phyloP scores from a whole-genome alignment of 2,329 filamentous ascomycete genomes.

The Huntiella omanensis region DNA sequence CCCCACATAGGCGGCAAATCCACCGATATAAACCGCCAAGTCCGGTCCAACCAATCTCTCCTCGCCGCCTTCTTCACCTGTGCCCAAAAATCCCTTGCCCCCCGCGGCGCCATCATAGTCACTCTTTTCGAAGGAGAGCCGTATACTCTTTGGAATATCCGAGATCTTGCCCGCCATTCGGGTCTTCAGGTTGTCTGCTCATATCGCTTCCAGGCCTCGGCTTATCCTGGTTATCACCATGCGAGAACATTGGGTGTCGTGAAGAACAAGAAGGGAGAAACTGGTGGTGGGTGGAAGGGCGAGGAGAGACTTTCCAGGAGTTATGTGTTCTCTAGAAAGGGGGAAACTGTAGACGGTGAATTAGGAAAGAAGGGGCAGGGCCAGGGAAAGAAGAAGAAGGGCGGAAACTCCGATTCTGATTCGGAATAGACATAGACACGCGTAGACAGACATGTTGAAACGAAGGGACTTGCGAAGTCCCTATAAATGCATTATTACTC shows the following conservation, averaged over 20 bases:
- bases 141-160: slow-evolving; percentile 89
- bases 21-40: slow-evolving; percentile 87
- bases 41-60: slow-evolving; percentile 73
- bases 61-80: slow-evolving; percentile 49
- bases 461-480: too few relatives aligned
- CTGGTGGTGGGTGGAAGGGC: slow-evolving; percentile 25
- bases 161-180: slow-evolving; percentile 63
- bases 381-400: slow-evolving; percentile 16
- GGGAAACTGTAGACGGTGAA: slow-evolving; percentile 21
- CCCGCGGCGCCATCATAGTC: slow-evolving; percentile 49
- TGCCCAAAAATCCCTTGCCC: slow-evolving; percentile 25
- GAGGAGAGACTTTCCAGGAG: slow-evolving; percentile 31
- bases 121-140: slow-evolving; percentile 87
- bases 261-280: slow-evolving; percentile 24
- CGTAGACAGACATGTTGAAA: too few relatives aligned
- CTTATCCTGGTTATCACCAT: slow-evolving; percentile 58
- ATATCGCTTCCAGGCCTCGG: slow-evolving; percentile 45
- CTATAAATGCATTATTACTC: too few relatives aligned
- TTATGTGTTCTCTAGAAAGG: slow-evolving; percentile 43
- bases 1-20: slow-evolving; percentile 85
- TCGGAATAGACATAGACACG: slow-evolving; percentile 7
- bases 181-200: slow-evolving; percentile 52
- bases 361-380: slow-evolving; percentile 15
- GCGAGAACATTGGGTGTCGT: slow-evolving; percentile 53
- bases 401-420: slow-evolving; percentile 18